phyloP scores from a whole-genome alignment of 2,329 filamentous ascomycete genomes.

The Pseudogymnoascus sp. region DNA sequence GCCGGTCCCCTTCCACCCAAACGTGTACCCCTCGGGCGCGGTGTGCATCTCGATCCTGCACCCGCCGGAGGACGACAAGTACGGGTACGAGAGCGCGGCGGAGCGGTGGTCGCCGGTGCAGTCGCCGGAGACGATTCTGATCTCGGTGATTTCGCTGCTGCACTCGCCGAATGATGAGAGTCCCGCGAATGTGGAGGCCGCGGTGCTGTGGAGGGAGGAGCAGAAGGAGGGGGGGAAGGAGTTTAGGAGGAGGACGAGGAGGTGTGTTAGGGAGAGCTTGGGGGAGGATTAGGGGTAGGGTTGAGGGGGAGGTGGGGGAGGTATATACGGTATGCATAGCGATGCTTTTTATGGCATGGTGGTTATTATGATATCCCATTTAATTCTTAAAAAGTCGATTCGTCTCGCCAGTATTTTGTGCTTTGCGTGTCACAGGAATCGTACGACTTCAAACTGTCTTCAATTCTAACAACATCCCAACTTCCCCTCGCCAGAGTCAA shows the following conservation, averaged over 20 bases:
- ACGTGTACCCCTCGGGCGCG: conserved; percentile 78
- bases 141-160: conserved; percentile 88
- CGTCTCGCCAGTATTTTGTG: background rate
- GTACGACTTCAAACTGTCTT: background rate
- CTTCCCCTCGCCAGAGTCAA: background rate
- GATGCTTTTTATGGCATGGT: background rate
- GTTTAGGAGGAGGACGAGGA: conserved; percentile 70
- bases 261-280: conserved; percentile 72
- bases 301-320: background rate
- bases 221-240: conserved; percentile 49
- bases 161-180: conserved; percentile 91
- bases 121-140: conserved; percentile 84
- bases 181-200: conserved; percentile 90
- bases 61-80: conserved; percentile 86
- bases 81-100: conserved; percentile 80
- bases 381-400: background rate
- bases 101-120: conserved; percentile 96
- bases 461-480: background rate
- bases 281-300: conserved; percentile 52
- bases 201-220: conserved; percentile 78
- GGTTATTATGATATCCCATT: conserved; percentile 5
- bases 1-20: conserved; percentile 84
- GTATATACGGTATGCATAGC: background rate
- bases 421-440: background rate
- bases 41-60: conserved; percentile 98